Percentiles rank a stretch among this genome's conserved stretches.
phyloP scores from a whole-genome alignment of 1,284 basidiomycete genomes.

The Tilletia setariae region DNA sequence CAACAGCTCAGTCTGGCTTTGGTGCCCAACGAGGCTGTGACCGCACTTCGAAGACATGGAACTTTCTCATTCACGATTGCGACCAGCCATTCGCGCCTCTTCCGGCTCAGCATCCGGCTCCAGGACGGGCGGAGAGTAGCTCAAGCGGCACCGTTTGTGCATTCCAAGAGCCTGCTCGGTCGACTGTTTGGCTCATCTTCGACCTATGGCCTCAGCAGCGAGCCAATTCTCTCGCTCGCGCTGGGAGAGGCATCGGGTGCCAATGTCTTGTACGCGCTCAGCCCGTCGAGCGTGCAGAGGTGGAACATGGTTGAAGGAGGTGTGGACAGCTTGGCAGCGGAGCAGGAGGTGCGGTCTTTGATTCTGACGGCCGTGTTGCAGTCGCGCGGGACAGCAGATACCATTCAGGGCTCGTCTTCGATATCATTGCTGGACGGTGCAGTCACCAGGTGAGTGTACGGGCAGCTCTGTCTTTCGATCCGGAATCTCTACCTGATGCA shows the following conservation, averaged over 20 bases:
- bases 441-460: not conserved
- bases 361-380: slow-evolving; percentile 26
- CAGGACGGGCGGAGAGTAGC: slow-evolving; percentile 35
- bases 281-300: slow-evolving; percentile 39
- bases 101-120: slow-evolving; percentile 32
- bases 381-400: not conserved
- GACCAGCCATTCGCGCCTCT: slow-evolving; percentile 37
- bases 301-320: slow-evolving; percentile 47
- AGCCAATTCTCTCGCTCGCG: slow-evolving; percentile 35
- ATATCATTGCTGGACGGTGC: not conserved
- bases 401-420: not conserved
- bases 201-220: slow-evolving; percentile 26
- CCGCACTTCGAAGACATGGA: slow-evolving; percentile 28
- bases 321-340: slow-evolving; percentile 39
- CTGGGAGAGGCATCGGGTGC: slow-evolving; percentile 26
- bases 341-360: slow-evolving; percentile 47
- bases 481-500: too few relatives aligned
- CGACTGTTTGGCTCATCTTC: slow-evolving; percentile 40
- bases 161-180: slow-evolving; percentile 41
- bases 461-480: not conserved
- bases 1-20: slow-evolving; percentile 29
- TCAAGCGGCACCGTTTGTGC: slow-evolving; percentile 34
- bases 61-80: slow-evolving; percentile 31
- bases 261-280: slow-evolving; percentile 39
- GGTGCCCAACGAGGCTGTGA: slow-evolving; percentile 27